Evolutionary conservation across 495 filamentous ascomycete genomes (phyloP).

Genomic region (Pseudomonodictys pantanalensis): DNA sequence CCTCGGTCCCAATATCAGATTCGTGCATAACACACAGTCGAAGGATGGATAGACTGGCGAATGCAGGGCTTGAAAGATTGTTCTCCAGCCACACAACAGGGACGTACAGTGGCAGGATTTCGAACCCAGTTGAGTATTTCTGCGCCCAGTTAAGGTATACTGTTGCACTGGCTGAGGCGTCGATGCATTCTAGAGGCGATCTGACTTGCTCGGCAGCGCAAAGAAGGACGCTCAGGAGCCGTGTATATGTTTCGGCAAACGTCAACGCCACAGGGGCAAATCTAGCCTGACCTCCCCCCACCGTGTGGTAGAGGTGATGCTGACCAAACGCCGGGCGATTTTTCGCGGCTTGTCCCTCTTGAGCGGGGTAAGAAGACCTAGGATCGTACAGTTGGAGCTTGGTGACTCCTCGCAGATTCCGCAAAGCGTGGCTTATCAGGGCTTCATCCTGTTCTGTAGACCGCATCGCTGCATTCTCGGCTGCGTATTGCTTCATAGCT

Average conservation of each 20-base stretch:
- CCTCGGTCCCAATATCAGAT: neutral
- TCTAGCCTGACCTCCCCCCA: slow-evolving; percentile 1
- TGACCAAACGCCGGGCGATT: slow-evolving; percentile 9
- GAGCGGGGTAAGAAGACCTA: no score
- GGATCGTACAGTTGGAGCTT: neutral
- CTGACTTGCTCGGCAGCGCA: slow-evolving; percentile 1
- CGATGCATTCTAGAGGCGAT: neutral
- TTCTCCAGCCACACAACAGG: neutral
- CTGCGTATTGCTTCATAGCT: neutral
- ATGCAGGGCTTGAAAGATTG: neutral
- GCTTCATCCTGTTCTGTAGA: neutral
- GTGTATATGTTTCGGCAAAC: neutral
- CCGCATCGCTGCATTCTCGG: slow-evolving; percentile 10
- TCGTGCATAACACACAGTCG: neutral
- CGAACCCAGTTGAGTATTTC: neutral
- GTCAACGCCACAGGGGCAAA: neutral
- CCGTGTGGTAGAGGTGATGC: neutral
- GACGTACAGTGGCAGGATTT: neutral
- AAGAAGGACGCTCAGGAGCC: slow-evolving; percentile 7
- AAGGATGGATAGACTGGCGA: neutral
- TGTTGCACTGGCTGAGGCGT: neutral
- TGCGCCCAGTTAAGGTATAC: no score
- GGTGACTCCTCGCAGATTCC: neutral
- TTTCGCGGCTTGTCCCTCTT: neutral
- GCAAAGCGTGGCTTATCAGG: neutral